Evolutionary conservation across 257 asterid genomes (phyloP), one percentile per base, ranked within the genome.

Genomic region (Solanum pennellii): DNA sequence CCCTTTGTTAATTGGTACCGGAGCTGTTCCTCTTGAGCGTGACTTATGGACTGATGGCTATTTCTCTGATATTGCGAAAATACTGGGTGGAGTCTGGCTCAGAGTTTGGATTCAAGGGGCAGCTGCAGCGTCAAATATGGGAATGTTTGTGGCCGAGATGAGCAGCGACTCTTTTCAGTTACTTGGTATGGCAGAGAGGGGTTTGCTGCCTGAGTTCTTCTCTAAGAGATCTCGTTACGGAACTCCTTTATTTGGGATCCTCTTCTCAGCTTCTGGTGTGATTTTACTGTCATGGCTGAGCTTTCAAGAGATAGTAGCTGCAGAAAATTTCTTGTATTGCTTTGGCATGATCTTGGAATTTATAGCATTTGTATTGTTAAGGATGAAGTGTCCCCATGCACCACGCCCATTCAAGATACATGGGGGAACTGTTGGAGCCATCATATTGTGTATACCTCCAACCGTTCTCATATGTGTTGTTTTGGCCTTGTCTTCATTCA

Each of bases 61-160:
- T 82, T 82, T 82, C 45, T 82, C 85, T 82, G 85, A 82, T 49
- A 82, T 82, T 8, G 85, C 31, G 1, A 82, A 82, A 49, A 47
- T 82, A 31, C 44, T 82, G 44, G 85, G 85, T 18, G 69, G 69
- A 82, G 85, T 82, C 44, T 82, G 85, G 85, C 85, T 82, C 39
- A 82, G 85, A 82, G 69, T 82, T 82, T 82, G 85, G 85, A 49
- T 82, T 82, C 85, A 82, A 49, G 85, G 85, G 85, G 85, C 85
- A 23, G 85, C 85, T 49, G 85, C 85, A 49, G 8, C 13, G 20
- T 82, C 85, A 82, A 82, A 82, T 31, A 82, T 82, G 69, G 85
- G 85, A 52, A 82, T 82, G 85, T 82, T 82, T 82, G 45, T 82
- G 66, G 85, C 85, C 7, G 85, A 82, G 85, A 82, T 82, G 85